Conservation (phyloP, 768 basidiomycete species). For the Suillus tomentosus region DNA sequence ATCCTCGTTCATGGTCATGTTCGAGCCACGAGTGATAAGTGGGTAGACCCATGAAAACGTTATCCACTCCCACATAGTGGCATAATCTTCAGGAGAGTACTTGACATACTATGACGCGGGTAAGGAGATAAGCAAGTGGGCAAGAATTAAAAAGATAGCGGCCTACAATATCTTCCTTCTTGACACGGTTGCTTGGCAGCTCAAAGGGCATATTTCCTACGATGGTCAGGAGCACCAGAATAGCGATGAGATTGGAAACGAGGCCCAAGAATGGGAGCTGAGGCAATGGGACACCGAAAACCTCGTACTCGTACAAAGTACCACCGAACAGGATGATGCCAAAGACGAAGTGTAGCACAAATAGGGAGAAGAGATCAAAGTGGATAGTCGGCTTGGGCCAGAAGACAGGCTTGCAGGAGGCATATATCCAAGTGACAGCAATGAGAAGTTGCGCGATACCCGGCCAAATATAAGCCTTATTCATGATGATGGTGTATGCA, state of each 20-base stretch:
- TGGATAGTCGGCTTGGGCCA: conserved; percentile 59
- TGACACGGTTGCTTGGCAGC: conserved; percentile 55
- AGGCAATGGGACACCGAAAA: conserved; percentile 47
- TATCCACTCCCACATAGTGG: conserved; percentile 68
- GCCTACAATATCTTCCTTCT: conserved; percentile 64
- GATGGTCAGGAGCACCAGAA: conserved; percentile 45
- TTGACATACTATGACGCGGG: conserved; percentile 26
- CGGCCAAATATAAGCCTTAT: conserved; percentile 34
- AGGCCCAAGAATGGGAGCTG: conserved; percentile 24
- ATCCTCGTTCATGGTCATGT: conserved; percentile 61
- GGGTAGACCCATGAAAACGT: conserved; percentile 75
- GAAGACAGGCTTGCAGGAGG: conserved; percentile 54
- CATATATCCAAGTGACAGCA: conserved; percentile 68
- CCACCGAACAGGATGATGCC: conserved; percentile 55
- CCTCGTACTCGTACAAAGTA: conserved; percentile 49
- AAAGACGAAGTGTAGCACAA: conserved; percentile 47
- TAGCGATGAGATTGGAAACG: conserved; percentile 45
- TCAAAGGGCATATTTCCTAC: conserved; percentile 66
- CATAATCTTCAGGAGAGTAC: conserved; percentile 69
- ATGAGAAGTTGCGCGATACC: conserved; percentile 47
- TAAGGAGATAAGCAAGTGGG: conserved; percentile 1
- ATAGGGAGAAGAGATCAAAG: conserved; percentile 63
- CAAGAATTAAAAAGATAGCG: background rate
- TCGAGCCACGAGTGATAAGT: conserved; percentile 52
- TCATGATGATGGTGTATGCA: conserved; percentile 52